Evolutionary conservation across 495 filamentous ascomycete species (phyloP).

Genomic region (Hypoxylon intermedium): DNA sequence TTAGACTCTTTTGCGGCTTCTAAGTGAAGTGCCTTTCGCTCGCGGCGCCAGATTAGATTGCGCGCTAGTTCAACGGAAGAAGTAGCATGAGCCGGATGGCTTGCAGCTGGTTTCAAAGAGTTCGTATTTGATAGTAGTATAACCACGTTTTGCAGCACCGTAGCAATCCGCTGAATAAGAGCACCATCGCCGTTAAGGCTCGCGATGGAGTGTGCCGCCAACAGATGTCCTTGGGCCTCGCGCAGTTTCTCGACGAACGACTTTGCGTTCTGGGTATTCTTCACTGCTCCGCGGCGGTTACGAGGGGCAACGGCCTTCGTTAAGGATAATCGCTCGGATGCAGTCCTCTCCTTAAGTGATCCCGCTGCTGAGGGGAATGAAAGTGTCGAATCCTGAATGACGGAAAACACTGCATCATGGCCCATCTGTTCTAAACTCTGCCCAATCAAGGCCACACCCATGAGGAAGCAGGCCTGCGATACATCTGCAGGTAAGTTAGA

Average conservation of each 20-base stretch:
- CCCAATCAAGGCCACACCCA: conserved; percentile 63
- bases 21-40: conserved; percentile 59
- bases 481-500: conserved; percentile 49
- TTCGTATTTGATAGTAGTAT: conserved; percentile 70
- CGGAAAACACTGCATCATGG: conserved; percentile 82
- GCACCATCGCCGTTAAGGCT: conserved; percentile 52
- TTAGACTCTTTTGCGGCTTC: conserved; percentile 43
- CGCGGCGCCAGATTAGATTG: conserved; percentile 64
- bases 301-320: conserved; percentile 40
- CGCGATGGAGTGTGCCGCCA: conserved; percentile 63
- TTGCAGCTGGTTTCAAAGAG: conserved; percentile 37
- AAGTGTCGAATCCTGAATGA: conserved; percentile 89
- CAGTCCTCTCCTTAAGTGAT: conserved; percentile 25
- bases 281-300: conserved; percentile 30
- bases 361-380: conserved; percentile 72
- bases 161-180: conserved; percentile 64
- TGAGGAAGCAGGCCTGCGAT: conserved; percentile 59
- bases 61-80: conserved; percentile 69
- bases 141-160: conserved; percentile 65
- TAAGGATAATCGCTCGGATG: conserved; percentile 28
- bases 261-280: conserved; percentile 37
- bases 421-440: conserved; percentile 72
- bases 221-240: conserved; percentile 66
- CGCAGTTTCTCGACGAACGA: conserved; percentile 65
- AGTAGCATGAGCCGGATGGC: conserved; percentile 65